Base-by-base conservation (phyloP, 2,329 filamentous ascomycete species). In the Pyrenophora teres region DNA sequence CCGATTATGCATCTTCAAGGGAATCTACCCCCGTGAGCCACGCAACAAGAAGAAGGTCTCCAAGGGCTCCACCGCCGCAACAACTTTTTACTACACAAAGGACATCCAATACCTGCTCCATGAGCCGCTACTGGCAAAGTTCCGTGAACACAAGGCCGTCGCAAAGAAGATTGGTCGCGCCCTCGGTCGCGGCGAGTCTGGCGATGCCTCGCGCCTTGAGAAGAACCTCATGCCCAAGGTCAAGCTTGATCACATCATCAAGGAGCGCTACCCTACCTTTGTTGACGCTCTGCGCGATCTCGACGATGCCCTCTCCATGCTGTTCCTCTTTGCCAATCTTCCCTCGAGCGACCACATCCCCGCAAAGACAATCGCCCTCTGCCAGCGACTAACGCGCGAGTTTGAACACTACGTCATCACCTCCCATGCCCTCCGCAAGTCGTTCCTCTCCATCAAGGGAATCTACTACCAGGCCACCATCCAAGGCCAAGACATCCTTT, bases 391-490 rank as follows among this genome's bases (percentile, higher is more conserved):
- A 47, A 93, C 88, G 67, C 87, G 93, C 74, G 94, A 99, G 78
- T 99, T 99, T 76, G 89, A 97, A 78, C 94, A 97, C 80, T 99
- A 96, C 76, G 83, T 99, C 57, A 99, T 99, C 71, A 84, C 87
- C 40, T 95, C 93, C 36, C 86, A 96, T 77, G 92, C 90, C 66
- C 79, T 99, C 64, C 89, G 90, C 70, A 97, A 97, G 79, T 96
- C 92, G 0, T 99, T 99, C 80, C 79, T 99, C 60, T 96, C 92
- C 1, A 97, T 99, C 78, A 99, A 99, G 82, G 94, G 94, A 56
- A 97, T 99, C 69, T 99, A 99, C 80, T 99, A 97, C 77, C 93
- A 97, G 78, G 94, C 93, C 19, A 97, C 88, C 44, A 95, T 99
- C 56, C 91, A 97, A 74, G 94, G 94, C 41, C 92, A 99, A 78